Evolutionary conservation across 495 filamentous ascomycete genomes (phyloP), one percentile per base, ranked within the genome.

Genomic region (Mytilinidion resinicola): DNA sequence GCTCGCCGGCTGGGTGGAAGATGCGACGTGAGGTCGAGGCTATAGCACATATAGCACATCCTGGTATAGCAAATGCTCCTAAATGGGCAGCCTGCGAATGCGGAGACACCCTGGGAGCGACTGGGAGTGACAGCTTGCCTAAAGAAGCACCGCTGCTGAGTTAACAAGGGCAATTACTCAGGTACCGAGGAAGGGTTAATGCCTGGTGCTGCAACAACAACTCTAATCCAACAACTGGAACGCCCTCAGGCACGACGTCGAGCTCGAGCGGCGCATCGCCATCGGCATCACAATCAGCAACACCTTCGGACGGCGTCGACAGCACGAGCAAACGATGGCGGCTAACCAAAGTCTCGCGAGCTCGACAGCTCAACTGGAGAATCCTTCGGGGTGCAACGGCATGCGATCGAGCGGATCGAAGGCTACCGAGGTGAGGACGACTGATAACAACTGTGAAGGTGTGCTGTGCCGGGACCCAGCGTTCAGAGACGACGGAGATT

Each of bases 161-260:
- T 49, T 25, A 55, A 62, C 58, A 55, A 61, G 63, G 59, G 55
- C 11, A 48, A 52, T 15, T 60, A 48, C 43, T 59, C 52, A 62
- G 59, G 59, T 59, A 61, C 62, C 62, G 50, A 53, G 59, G 59
- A 49, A 49, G 46, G 46, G 46, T 25, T 49, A 21, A 49, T 49
- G 46, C 46, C 46, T 49, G 46, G 46, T 49, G 19, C 21, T 25
- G 55, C 56, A 11, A 61, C 49, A 21, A 61, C 41, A 62, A 66
- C 63, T 66, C 59, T 66, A 66, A 62, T 51, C 53, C 55, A 54
- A 66, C 63, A 37, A 50, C 58, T 46, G 30, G 7, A 25, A 33
- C 5, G 46, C 46, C 21, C 15, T 49, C 14, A 49, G 46, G 33
- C 46, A 25, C 46, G 8, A 49, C 46, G 33, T 49, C 46, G 14